These are phyloP conservation scores for Rhodofomes roseus DNA, from an alignment of 1,284 basidiomycete species.

Conservation along the genomic window DNA sequence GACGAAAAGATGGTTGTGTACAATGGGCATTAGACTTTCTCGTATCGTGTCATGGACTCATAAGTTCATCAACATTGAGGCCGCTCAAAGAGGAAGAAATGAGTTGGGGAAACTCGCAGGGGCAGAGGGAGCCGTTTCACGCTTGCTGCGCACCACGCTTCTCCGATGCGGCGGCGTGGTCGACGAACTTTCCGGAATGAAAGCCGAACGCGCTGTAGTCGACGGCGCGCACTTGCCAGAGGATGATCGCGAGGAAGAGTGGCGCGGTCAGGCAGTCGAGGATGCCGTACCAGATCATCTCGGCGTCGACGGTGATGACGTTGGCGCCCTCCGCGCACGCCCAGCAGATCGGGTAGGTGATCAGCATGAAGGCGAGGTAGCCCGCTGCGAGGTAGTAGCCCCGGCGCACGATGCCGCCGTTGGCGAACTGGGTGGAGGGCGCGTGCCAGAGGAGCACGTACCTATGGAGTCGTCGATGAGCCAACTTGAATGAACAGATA, in stretches of 20 bases:
- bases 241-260: conserved; percentile 33
- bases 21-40: background rate
- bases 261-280: conserved; percentile 54
- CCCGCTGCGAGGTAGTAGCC: conserved; percentile 37
- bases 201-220: conserved; percentile 22
- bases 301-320: conserved; percentile 36
- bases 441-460: conserved; percentile 25
- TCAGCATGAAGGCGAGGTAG: conserved; percentile 45
- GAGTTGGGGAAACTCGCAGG: background rate
- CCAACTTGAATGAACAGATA: conserved; percentile 18
- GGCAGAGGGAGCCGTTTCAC: background rate
- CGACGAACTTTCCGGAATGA: conserved; percentile 21
- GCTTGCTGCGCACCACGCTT: conserved; percentile 2
- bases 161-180: background rate
- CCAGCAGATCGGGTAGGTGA: conserved; percentile 48
- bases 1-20: background rate
- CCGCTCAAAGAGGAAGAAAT: background rate
- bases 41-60: conserved; percentile 2
- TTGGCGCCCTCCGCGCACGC: conserved; percentile 43
- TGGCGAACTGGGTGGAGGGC: conserved; percentile 28
- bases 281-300: conserved; percentile 54
- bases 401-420: conserved; percentile 30
- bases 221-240: conserved; percentile 23
- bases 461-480: conserved; percentile 18
- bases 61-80: background rate